Evolutionary conservation across 495 filamentous ascomycete species (phyloP), one percentile per base, ranked within the genome.

Genomic region (Letharia columbiana): DNA sequence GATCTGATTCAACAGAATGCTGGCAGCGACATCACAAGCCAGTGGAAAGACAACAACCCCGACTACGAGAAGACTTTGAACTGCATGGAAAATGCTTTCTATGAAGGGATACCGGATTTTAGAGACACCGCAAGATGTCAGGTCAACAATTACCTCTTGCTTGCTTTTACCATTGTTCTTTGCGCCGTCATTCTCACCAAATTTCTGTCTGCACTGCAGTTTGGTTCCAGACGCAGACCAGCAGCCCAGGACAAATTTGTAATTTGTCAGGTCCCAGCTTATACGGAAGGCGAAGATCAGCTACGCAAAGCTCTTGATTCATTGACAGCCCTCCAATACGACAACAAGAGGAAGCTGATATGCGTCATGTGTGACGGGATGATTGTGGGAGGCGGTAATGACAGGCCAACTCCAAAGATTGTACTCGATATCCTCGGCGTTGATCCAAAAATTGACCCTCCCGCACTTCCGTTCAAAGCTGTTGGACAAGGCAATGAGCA

Each of bases 201-300:
- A 77, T 98, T 98, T 80, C 75, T 98, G 71, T 89, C 94, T 64
- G 94, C 94, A 56, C 82, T 98, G 37, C 94, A 98, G 73, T 88
- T 98, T 67, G 93, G 94, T 23, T 89, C 90, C 59, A 97, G 96
- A 77, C 87, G 89, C 40, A 89, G 91, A 23, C 94, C 94, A 7
- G 81, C 88, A 23, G 87, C 91, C 37, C 94, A 98, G 76, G 94
- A 98, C 74, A 98, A 97, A 74, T 98, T 98, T 67, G 94, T 98
- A 66, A 97, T 98, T 68, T 98, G 94, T 79, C 89, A 96, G 75
- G 91, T 98, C 62, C 94, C 94, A 28, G 94, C 94, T 17, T 98
- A 98, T 73, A 98, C 94, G 1, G 94, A 98, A 79, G 94, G 92
- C 66, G 94, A 98, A 78, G 92, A 98, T 74, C 88, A 91, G 28